Evolutionary conservation across 768 basidiomycete genomes (phyloP), one percentile per base, ranked within the genome.

Genomic region (Boletellus emodensis): DNA sequence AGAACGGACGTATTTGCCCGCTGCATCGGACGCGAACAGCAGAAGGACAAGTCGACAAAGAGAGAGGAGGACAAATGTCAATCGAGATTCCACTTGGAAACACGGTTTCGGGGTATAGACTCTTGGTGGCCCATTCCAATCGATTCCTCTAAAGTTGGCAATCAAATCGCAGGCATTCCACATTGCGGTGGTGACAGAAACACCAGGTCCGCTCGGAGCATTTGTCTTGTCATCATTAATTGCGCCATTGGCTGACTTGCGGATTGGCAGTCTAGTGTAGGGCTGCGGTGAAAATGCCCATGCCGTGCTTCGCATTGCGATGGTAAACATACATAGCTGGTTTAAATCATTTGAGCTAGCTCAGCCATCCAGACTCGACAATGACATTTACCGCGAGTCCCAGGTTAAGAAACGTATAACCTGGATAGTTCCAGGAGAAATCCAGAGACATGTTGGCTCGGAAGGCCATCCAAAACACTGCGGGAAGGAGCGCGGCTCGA

Each of bases 401-500:
- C 4, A 69, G 60, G 5, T 69, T 67, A 14, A 58, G 40, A 40
- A 49, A 54, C 18, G 22, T 48, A 12, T 52, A 50, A 30, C 50
- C 48, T 7, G 56, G 46, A 13, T 52, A 1, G 28, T 54, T 48
- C 46, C 52, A 36, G 2, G 65, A 62, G 30, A 69, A 39, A 44
- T 69, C 65, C 35, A 67, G 28, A n/a, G 55, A 49, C 42, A 53
- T 46, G 13, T 66, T 63, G 4, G 75, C 72, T 14, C 75, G 70
- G 47, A 75, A 77, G 14, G 74, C 61, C 7, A 64, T 49, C 68
- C 72, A 77, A 30, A 79, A 60, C 6, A 78, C 73, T 14, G 78
- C 51, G 3, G 81, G 80, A 24, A 83, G 70, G 33, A 83, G 53
- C 10, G 76, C 74, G 30, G 73, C 51, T 40, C 80, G 76, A 49